A percentile compares a stretch with the other conserved stretches of the same genome.
Conservation (phyloP, 2,329 filamentous ascomycete genomes). For the Magnaporthiopsis poae region DNA sequence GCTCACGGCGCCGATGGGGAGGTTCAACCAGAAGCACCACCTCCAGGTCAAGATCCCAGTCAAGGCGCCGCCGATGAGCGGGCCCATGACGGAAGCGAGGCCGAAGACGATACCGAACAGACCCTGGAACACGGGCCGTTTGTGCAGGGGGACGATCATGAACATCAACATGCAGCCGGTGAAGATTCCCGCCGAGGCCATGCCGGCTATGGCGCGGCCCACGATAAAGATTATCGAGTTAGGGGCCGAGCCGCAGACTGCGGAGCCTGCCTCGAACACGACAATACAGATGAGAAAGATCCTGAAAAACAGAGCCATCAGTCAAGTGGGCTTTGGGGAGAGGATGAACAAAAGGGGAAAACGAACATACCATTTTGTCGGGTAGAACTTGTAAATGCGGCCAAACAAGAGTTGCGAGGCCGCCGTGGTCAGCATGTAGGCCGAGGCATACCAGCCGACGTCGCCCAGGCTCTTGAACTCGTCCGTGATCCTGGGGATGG, state of each 20-base stretch:
- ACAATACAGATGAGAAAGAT: slow-evolving; percentile 37
- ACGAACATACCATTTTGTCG: slow-evolving; percentile 32
- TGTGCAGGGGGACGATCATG: slow-evolving; percentile 48
- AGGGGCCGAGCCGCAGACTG: slow-evolving; percentile 44
- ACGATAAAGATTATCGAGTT: slow-evolving; percentile 44
- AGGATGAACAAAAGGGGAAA: no score
- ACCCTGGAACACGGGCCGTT: slow-evolving; percentile 48
- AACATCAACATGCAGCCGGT: slow-evolving; percentile 48
- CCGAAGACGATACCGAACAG: slow-evolving; percentile 47
- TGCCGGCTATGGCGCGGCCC: slow-evolving; percentile 46
- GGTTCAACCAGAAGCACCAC: slow-evolving; percentile 52
- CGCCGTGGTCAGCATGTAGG: slow-evolving; percentile 50
- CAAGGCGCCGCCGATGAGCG: slow-evolving; percentile 44
- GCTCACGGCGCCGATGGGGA: slow-evolving; percentile 44
- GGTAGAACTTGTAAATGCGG: slow-evolving; percentile 44
- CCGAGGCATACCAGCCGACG: slow-evolving; percentile 55
- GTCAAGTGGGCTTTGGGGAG: neutral
- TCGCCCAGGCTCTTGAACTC: slow-evolving; percentile 49
- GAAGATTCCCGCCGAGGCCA: slow-evolving; percentile 48
- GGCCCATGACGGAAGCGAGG: slow-evolving; percentile 43
- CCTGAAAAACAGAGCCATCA: slow-evolving; percentile 16
- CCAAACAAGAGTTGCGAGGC: slow-evolving; percentile 46
- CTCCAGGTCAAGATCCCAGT: slow-evolving; percentile 39
- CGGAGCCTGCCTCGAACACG: slow-evolving; percentile 45
- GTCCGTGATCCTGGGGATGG: slow-evolving; percentile 45